These are phyloP conservation scores for Heritiera littoralis DNA, from an alignment of 345 rosid species.

Conservation along the genomic window DNA sequence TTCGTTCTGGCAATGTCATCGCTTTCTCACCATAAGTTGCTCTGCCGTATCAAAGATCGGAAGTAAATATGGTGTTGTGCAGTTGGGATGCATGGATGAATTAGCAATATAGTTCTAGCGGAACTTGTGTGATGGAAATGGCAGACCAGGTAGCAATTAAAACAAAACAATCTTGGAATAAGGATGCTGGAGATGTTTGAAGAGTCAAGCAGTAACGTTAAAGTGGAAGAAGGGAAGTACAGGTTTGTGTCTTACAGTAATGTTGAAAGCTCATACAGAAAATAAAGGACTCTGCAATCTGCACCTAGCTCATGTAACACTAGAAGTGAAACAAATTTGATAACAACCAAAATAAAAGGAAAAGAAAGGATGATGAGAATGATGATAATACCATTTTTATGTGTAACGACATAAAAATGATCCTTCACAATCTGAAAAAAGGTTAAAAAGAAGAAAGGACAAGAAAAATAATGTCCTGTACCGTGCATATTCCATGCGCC, in stretches of 20 bases:
- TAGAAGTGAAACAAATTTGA: too few relatives aligned
- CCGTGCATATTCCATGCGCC: conserved; percentile 64
- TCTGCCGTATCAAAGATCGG: conserved; percentile 36
- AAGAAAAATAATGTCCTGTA: conserved; percentile 26
- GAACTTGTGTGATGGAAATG: not conserved
- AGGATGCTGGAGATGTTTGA: not conserved
- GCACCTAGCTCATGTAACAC: too few relatives aligned
- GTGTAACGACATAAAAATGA: not conserved
- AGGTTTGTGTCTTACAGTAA: too few relatives aligned
- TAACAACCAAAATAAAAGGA: too few relatives aligned
- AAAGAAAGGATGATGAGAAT: too few relatives aligned
- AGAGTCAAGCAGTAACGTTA: not conserved
- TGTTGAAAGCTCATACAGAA: too few relatives aligned
- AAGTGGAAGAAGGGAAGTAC: too few relatives aligned
- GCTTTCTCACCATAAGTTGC: conserved; percentile 72
- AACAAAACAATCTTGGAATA: not conserved
- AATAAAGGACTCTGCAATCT: too few relatives aligned
- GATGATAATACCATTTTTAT: too few relatives aligned
- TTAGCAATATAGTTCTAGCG: not conserved
- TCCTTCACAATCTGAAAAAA: not conserved
- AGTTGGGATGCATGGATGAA: not conserved
- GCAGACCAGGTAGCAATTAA: not conserved
- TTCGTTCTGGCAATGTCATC: conserved; percentile 69
- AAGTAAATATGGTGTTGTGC: not conserved
- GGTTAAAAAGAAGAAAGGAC: not conserved